Base-by-base conservation (phyloP, 345 rosid genomes). In the Euclidium syriacum region DNA sequence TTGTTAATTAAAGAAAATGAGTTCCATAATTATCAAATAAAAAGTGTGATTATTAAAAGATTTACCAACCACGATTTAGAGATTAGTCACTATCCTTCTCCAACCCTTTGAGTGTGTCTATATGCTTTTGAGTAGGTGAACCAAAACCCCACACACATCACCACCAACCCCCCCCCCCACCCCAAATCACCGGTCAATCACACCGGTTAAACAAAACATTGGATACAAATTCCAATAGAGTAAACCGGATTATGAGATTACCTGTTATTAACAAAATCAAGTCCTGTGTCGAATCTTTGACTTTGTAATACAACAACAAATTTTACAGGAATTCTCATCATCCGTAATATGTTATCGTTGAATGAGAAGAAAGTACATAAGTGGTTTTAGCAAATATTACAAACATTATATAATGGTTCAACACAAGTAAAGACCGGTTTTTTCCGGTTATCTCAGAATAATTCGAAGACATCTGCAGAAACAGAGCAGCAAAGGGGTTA, bases 21-120 rank as follows among this genome's bases (percentile, higher is more conserved):
- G 25, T 34, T 46, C 1, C 34, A 11, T 47, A 34, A 61, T 34
- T 23, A 5, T 47, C 1, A 1, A 4, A 10, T 47, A 2, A 1
- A 4, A 10, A 24, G 6, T 29, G 9, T 53, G 43, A 53, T 32
- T 35, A 53, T 22, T 22, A 48, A 27, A 14, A 2, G 12, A 15
- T 27, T 38, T 26, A 61, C 73, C 73, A 69, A 61, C 62, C 46
- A 43, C 26, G 16, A 36, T 23, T 61, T 19, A 33, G 20, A 51
- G 35, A 42, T 7, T 18, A 29, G 75, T 71, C 70, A 6, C 5
- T 32, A 50, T 71, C 75, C 2, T 18, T 71, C 75, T 17, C 65
- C 75, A 71, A 63, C 75, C 58, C 64, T 41, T 38, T 17, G n/a
- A n/a, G n/a, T n/a, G n/a, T n/a, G n/a, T n/a, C n/a, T 18, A 8